These are phyloP conservation scores for Usnea hakonensis DNA, from an alignment of 495 filamentous ascomycete genomes.

Conservation along the genomic window DNA sequence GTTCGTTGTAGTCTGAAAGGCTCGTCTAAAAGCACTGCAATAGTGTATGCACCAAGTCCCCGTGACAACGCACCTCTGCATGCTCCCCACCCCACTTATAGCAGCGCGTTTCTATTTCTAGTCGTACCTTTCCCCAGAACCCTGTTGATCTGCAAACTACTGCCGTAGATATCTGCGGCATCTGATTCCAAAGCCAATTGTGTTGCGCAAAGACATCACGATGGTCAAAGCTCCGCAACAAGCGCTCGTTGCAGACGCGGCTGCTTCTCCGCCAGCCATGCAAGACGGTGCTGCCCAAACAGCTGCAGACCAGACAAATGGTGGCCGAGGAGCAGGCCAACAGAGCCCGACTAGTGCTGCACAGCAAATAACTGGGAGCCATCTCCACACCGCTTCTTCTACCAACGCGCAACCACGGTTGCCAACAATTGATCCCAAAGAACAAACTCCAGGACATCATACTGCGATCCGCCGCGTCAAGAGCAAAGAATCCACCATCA, in stretches of 20 bases:
- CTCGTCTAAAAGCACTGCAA: conserved; percentile 1
- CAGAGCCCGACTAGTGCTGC: conserved; percentile 5
- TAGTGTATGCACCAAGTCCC: conserved; percentile 12
- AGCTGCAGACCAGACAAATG: conserved; percentile 4
- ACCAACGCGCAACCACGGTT: conserved; percentile 10
- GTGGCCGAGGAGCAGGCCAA: background rate
- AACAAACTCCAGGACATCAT: conserved; percentile 6
- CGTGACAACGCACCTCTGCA: conserved; percentile 17
- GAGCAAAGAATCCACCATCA: conserved; percentile 1
- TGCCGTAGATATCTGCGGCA: conserved; percentile 10
- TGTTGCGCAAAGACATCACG: background rate
- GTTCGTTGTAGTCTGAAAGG: background rate
- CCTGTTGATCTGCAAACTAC: conserved; percentile 11
- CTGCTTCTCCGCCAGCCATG: conserved; percentile 6
- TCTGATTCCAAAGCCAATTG: conserved; percentile 2
- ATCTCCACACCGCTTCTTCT: conserved; percentile 18
- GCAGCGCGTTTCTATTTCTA: conserved; percentile 9
- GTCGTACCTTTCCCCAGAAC: background rate
- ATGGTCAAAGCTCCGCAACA: conserved; percentile 11
- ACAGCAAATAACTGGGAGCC: conserved; percentile 11
- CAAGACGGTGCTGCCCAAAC: conserved; percentile 7
- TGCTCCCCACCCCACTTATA: conserved; percentile 5
- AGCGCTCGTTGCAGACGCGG: background rate
- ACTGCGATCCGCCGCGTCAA: conserved; percentile 2
- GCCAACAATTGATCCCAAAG: conserved; percentile 1